Evolutionary conservation across 176 grass and related monocot genomes (phyloP).

Genomic region (Typha latifolia): DNA sequence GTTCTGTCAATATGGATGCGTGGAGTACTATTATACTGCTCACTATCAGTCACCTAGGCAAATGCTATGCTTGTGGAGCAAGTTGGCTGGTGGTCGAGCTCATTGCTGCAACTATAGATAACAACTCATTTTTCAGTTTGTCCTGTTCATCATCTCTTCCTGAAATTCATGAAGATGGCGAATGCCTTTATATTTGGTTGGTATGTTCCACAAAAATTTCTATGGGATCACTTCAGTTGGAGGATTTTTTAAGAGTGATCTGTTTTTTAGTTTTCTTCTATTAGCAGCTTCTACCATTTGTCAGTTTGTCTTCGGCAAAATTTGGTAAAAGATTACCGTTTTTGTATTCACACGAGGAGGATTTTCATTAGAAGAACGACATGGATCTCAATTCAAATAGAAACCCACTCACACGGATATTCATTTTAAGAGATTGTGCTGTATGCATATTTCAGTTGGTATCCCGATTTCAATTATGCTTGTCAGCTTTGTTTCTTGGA

Average conservation of each 20-base stretch:
- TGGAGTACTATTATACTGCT: slow-evolving; percentile 83
- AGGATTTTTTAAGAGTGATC: background rate
- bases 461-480: background rate
- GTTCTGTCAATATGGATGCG: slow-evolving; percentile 90
- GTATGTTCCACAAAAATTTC: background rate
- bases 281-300: no score
- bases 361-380: background rate
- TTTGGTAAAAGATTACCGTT: no score
- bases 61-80: slow-evolving; percentile 88
- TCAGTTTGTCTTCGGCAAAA: no score
- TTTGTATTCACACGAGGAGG: no score
- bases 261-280: no score
- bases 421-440: background rate
- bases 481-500: no score
- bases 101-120: slow-evolving; percentile 92
- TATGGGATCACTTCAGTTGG: background rate
- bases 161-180: background rate
- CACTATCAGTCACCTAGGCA: slow-evolving; percentile 91
- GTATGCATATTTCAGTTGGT: background rate
- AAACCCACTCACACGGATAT: background rate
- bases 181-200: background rate
- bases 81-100: slow-evolving; percentile 48
- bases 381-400: background rate
- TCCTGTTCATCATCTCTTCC: background rate
- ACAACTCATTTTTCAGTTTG: background rate